Conservation (phyloP, 148 eudicot species). For the Chenopodium formosanum region DNA sequence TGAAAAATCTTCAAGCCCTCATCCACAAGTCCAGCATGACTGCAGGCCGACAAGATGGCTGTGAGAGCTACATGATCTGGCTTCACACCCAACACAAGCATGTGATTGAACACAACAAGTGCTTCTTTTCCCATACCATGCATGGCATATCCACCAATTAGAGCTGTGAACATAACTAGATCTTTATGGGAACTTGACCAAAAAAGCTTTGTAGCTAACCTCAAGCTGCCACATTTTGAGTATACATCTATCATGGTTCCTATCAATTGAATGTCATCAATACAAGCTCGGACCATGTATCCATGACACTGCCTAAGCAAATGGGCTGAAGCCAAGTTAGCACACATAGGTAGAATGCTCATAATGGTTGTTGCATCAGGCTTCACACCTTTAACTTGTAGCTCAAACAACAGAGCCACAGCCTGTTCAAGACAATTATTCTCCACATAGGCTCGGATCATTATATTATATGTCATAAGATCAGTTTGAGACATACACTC, state of each 20-base stretch:
- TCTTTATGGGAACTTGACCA: slow-evolving; percentile 48
- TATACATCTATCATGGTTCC: slow-evolving; percentile 61
- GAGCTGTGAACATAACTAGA: slow-evolving; percentile 61
- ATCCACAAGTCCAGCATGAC: slow-evolving; percentile 65
- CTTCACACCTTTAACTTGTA: slow-evolving; percentile 44
- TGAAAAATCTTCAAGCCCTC: slow-evolving; percentile 63
- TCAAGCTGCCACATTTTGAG: slow-evolving; percentile 62
- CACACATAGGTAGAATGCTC: slow-evolving; percentile 60
- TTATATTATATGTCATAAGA: slow-evolving; percentile 56
- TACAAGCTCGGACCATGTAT: slow-evolving; percentile 48
- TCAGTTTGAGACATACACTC: slow-evolving; percentile 36
- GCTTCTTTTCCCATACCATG: slow-evolving; percentile 79
- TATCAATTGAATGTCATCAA: slow-evolving; percentile 45
- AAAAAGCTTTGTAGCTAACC: slow-evolving; percentile 53
- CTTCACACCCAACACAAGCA: slow-evolving; percentile 53
- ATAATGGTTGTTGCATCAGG: slow-evolving; percentile 56
- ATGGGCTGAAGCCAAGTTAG: slow-evolving; percentile 51
- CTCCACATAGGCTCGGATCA: slow-evolving; percentile 57
- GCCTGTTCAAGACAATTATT: slow-evolving; percentile 49
- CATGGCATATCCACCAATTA: slow-evolving; percentile 76
- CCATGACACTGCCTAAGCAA: slow-evolving; percentile 75
- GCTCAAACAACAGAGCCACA: slow-evolving; percentile 42
- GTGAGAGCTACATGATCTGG: slow-evolving; percentile 65
- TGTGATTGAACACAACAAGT: slow-evolving; percentile 38
- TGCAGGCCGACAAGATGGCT: slow-evolving; percentile 64